A percentile compares a stretch with the other conserved stretches of the same genome.
Evolutionary conservation across 352 stramenopile genomes (phyloP).

Genomic region (Phytophthora colocasiae): DNA sequence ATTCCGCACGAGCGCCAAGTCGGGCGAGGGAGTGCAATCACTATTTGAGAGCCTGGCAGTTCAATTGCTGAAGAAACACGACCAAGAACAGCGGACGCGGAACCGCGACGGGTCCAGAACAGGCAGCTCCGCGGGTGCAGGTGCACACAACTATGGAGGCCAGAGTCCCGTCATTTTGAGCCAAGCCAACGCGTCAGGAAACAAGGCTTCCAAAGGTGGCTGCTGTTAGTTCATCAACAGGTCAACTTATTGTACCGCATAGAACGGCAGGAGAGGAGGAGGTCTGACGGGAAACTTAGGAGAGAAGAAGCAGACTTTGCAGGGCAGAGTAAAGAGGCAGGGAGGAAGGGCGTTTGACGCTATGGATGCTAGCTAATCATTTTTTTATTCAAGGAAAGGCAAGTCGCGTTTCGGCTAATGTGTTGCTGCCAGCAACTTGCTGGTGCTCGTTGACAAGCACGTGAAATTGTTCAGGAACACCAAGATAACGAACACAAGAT

Average conservation of each 20-base stretch:
- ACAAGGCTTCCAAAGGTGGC: conserved; percentile 40
- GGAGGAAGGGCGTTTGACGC: conserved; percentile 14
- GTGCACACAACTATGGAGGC: conserved; percentile 37
- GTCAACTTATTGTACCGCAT: conserved; percentile 12
- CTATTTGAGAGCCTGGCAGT: conserved; percentile 80
- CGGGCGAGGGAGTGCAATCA: conserved; percentile 74
- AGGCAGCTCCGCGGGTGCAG: conserved; percentile 27
- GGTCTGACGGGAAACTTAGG: conserved; percentile 1
- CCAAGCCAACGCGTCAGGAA: conserved; percentile 27
- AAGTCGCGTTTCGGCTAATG: conserved; percentile 18
- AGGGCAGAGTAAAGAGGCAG: conserved; percentile 15
- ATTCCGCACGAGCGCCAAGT: conserved; percentile 86
- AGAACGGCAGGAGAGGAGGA: conserved; percentile 8
- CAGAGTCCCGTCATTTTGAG: conserved; percentile 49
- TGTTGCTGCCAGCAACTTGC: background rate
- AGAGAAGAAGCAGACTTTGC: conserved; percentile 6
- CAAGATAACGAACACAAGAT: conserved; percentile 19
- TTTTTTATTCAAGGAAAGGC: conserved; percentile 40
- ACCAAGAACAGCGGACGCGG: conserved; percentile 63
- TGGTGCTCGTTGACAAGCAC: background rate
- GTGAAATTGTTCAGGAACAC: too few species aligned
- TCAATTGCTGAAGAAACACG: conserved; percentile 80
- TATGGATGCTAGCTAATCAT: conserved; percentile 36
- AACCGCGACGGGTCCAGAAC: conserved; percentile 53
- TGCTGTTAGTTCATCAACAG: conserved; percentile 42